Evolutionary conservation across 148 eudicot species (phyloP).

Genomic region (Selenicereus undatus): DNA sequence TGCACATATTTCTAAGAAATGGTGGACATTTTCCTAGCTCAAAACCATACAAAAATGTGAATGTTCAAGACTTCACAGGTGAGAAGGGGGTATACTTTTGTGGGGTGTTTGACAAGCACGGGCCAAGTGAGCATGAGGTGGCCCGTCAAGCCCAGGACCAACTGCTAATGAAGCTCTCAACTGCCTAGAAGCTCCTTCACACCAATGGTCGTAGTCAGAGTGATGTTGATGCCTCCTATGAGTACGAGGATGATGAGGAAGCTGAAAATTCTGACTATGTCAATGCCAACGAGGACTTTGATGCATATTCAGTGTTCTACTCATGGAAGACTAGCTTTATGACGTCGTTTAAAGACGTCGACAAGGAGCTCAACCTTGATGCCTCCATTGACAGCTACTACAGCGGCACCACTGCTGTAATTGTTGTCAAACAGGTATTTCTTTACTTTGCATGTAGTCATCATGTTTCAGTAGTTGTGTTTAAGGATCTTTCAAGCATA

Average conservation of each 20-base stretch:
- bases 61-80: conserved; percentile 60
- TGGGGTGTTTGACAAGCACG: conserved; percentile 89
- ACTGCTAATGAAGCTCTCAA: conserved; percentile 57
- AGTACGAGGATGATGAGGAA: conserved; percentile 13
- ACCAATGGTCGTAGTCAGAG: conserved; percentile 20
- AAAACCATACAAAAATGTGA: neutral
- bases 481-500: too few species aligned
- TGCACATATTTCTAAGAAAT: neutral
- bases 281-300: conserved; percentile 6
- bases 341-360: conserved; percentile 55
- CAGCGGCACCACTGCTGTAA: conserved; percentile 75
- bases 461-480: too few species aligned
- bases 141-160: conserved; percentile 53
- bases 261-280: neutral
- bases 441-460: too few species aligned
- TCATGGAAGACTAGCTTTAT: conserved; percentile 46
- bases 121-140: conserved; percentile 78
- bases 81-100: conserved; percentile 64
- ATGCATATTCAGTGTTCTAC: conserved; percentile 26
- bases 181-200: conserved; percentile 27
- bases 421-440: conserved; percentile 67
- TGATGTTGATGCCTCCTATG: conserved; percentile 19
- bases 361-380: conserved; percentile 53
- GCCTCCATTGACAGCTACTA: conserved; percentile 66
- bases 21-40: neutral